Evolutionary conservation across 345 rosid genomes (phyloP).

Genomic region (Boechera stricta): DNA sequence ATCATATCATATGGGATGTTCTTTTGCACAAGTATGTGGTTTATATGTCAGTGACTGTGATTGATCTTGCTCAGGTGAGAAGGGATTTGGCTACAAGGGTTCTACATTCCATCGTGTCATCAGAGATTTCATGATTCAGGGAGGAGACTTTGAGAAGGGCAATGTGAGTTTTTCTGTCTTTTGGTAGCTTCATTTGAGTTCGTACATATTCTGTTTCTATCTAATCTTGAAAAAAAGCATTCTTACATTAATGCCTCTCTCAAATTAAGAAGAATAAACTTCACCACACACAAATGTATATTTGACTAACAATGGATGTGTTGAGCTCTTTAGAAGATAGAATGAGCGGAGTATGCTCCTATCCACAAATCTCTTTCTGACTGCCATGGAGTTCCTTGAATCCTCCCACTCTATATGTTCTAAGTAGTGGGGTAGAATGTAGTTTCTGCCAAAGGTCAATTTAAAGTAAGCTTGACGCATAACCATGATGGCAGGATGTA

Average conservation of each 20-base stretch:
- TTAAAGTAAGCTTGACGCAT: neutral
- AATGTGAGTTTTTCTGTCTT: slow-evolving; percentile 64
- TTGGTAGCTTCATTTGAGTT: neutral
- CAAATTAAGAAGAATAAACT: no score
- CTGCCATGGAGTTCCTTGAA: neutral
- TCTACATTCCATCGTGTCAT: slow-evolving; percentile 90
- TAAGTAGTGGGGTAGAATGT: neutral
- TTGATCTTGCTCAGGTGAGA: slow-evolving; percentile 68
- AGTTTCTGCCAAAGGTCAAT: neutral
- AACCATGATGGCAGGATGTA: neutral
- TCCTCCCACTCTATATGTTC: neutral
- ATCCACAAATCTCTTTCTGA: neutral
- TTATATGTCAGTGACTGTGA: slow-evolving; percentile 20
- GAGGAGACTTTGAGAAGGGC: slow-evolving; percentile 98
- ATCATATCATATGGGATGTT: neutral
- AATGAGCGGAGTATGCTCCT: neutral
- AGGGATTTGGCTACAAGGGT: slow-evolving; percentile 92
- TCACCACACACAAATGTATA: neutral
- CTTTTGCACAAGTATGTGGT: neutral
- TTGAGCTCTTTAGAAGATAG: neutral
- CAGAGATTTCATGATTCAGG: slow-evolving; percentile 98
- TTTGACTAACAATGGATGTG: neutral
- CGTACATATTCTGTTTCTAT: neutral
- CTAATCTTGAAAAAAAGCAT: no score
- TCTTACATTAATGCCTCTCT: neutral